Base-by-base conservation (phyloP, 2,329 filamentous ascomycete genomes). In the Aspergillus aculeatus region DNA sequence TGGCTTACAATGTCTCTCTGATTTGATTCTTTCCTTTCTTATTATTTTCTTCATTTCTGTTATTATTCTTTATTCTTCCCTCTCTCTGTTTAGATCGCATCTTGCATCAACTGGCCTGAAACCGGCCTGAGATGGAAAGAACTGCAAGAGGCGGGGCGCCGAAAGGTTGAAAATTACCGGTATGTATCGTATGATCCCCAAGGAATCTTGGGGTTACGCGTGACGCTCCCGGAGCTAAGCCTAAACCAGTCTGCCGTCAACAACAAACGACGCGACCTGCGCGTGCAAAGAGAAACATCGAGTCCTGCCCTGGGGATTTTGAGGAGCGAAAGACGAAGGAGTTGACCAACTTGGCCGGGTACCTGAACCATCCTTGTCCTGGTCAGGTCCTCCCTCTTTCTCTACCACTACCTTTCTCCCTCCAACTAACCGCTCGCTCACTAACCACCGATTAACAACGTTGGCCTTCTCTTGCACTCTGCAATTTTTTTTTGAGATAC, bases 241-340 rank as follows among this genome's bases (percentile, higher is more conserved):
- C 66, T n/a, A 26, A 68, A 54, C 6, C 32, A 47, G 61, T 24
- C 24, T 48, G 59, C 21, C 62, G 59, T 68, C 69, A 69, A 70
- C 68, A 71, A 72, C 70, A 70, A 69, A 69, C 64, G 69, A 72
- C 68, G 69, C 70, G 70, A 63, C 50, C 66, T 64, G 65, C 68
- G 69, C 67, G 65, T 59, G 49, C 23, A 53, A 58, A 44, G 55
- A 62, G 59, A 58, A 64, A 66, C 64, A 63, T 59, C 63, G 44
- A 64, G 61, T 62, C 64, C 62, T 62, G 57, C 63, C 38, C 24
- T 57, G 48, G 59, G 57, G 60, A 63, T 63, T 41, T 41, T 62
- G 56, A 41, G 48, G 19, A 50, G 29, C 48, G 53, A 48, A 29
- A 49, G 41, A 29, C 55, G 49, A 52, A 61, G 53, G 56, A 53